Conservation (phyloP, 495 filamentous ascomycete genomes). For the Niebla homalea region DNA sequence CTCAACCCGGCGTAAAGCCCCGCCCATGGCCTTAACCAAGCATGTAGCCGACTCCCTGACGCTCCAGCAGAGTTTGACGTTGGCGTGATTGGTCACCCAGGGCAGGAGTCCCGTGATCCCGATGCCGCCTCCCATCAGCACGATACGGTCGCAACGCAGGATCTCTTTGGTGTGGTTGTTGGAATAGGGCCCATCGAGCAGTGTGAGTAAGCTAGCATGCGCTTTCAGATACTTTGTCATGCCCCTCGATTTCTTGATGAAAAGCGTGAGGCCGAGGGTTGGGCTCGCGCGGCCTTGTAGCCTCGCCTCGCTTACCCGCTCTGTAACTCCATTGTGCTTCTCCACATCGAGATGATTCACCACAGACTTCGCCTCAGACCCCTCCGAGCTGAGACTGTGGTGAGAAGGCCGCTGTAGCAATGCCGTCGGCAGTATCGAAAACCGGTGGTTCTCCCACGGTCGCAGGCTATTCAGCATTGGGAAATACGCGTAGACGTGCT, state of each 20-base stretch:
- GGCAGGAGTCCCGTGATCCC: slow-evolving; percentile 42
- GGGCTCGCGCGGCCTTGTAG: neutral
- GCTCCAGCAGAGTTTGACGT: slow-evolving; percentile 29
- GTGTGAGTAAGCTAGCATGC: slow-evolving; percentile 18
- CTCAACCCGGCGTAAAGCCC: slow-evolving; percentile 9
- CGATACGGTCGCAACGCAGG: slow-evolving; percentile 35
- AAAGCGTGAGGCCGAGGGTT: slow-evolving; percentile 19
- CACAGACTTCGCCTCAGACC: neutral
- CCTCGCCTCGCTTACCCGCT: neutral
- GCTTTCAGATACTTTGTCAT: slow-evolving; percentile 17
- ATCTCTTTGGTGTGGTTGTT: slow-evolving; percentile 24
- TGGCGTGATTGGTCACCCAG: slow-evolving; percentile 31
- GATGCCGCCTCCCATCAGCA: slow-evolving; percentile 47
- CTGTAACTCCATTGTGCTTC: neutral
- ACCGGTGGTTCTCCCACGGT: slow-evolving; percentile 39
- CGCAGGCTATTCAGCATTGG: slow-evolving; percentile 25
- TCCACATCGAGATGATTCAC: slow-evolving; percentile 1
- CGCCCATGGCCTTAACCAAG: slow-evolving; percentile 17
- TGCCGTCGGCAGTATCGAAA: slow-evolving; percentile 25
- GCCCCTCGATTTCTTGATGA: slow-evolving; percentile 19
- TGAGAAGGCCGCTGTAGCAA: slow-evolving; percentile 6
- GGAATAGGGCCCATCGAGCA: slow-evolving; percentile 48
- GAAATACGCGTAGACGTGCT: slow-evolving; percentile 32
- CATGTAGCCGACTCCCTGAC: slow-evolving; percentile 12
- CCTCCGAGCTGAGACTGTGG: neutral